Conservation (phyloP, 768 basidiomycete genomes). For the Panus rudis region DNA sequence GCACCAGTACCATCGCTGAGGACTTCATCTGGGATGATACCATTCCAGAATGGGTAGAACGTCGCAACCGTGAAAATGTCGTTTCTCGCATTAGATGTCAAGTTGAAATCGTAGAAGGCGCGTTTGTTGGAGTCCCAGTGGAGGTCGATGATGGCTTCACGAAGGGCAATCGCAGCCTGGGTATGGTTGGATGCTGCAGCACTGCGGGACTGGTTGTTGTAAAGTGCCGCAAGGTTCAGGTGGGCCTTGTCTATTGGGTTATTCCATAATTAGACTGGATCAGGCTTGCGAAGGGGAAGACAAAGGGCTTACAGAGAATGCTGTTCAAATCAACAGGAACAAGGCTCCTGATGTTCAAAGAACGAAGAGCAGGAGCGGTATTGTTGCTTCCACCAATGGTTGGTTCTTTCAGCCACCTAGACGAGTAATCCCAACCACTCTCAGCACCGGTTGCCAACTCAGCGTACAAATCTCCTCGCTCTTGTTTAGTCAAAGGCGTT, state of each 20-base stretch:
- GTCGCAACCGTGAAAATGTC: conserved; percentile 64
- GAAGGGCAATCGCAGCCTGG: conserved; percentile 47
- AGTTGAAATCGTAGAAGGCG: conserved; percentile 90
- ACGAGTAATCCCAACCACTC: conserved; percentile 48
- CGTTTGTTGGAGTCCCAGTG: conserved; percentile 77
- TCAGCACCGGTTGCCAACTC: conserved; percentile 89
- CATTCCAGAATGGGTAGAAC: conserved; percentile 84
- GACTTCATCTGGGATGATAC: conserved; percentile 73
- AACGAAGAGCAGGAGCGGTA: conserved; percentile 51
- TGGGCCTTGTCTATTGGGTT: conserved; percentile 53
- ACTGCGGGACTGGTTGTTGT: conserved; percentile 35
- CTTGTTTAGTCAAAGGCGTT: conserved; percentile 50
- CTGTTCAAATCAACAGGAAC: conserved; percentile 79
- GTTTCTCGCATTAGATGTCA: conserved; percentile 59
- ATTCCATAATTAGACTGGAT: neutral
- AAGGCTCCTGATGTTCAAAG: conserved; percentile 61
- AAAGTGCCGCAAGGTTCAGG: conserved; percentile 52
- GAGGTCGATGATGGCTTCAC: conserved; percentile 74
- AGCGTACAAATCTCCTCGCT: conserved; percentile 64
- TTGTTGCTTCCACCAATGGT: conserved; percentile 32
- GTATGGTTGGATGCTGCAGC: conserved; percentile 43
- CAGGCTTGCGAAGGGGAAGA: conserved; percentile 8
- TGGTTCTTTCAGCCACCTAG: conserved; percentile 37
- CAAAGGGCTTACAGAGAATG: conserved; percentile 59
- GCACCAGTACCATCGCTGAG: conserved; percentile 35